A percentile compares a stretch with the other conserved stretches of the same genome.
These are phyloP conservation scores for Tillandsia leiboldiana DNA, from an alignment of 176 grass and related monocot species.

Conservation along the genomic window DNA sequence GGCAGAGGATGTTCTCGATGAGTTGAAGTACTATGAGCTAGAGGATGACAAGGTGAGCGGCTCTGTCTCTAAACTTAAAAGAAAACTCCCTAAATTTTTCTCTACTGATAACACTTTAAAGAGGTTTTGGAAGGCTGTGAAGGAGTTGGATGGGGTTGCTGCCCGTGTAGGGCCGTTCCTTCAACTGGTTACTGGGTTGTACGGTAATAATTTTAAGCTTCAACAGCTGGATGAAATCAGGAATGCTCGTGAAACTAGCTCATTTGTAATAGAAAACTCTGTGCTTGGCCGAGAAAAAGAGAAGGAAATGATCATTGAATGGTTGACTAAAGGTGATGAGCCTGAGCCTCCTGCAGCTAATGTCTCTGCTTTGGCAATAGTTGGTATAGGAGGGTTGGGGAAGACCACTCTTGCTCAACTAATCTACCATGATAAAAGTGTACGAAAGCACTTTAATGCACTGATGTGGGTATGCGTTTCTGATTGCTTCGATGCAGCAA, in stretches of 20 bases:
- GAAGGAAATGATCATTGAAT: constrained; percentile 4
- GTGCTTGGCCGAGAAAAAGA: constrained; percentile 14
- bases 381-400: constrained; percentile 17
- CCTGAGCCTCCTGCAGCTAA: background rate
- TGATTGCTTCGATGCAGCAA: constrained; percentile 1
- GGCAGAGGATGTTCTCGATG: constrained; percentile 16
- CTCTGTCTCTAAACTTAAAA: background rate
- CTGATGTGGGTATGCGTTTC: constrained; percentile 21
- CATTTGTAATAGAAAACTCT: background rate
- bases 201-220: background rate
- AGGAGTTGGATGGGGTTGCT: constrained; percentile 5
- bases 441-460: background rate
- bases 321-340: background rate
- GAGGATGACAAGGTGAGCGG: constrained; percentile 16
- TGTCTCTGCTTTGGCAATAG: constrained; percentile 12
- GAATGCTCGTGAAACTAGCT: constrained; percentile 9
- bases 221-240: background rate
- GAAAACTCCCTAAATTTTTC: background rate
- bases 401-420: constrained; percentile 21
- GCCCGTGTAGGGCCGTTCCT: constrained; percentile 2
- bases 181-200: background rate
- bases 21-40: background rate
- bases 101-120: constrained; percentile 1
- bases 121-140: constrained; percentile 2
- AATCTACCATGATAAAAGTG: constrained; percentile 10